These are phyloP conservation scores for rapeseed (Brassica napus) DNA, from an alignment of 345 rosid genomes.

Conservation along the genomic window DNA sequence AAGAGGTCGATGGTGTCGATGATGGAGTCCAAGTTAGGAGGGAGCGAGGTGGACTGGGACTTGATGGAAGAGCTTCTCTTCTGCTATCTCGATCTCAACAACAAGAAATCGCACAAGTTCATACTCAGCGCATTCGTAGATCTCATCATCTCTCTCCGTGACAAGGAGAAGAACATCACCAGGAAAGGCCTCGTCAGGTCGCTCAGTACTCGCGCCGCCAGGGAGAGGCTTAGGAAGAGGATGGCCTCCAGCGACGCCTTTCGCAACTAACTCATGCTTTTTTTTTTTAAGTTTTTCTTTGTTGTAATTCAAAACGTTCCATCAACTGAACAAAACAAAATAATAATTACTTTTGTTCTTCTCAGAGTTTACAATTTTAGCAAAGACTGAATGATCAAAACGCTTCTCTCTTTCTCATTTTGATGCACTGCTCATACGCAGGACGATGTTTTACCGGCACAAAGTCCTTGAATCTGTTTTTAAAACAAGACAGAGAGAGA, in stretches of 20 bases:
- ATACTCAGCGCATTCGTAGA: conserved; percentile 81
- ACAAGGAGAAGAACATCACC: conserved; percentile 39
- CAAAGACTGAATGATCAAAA: conserved; percentile 2
- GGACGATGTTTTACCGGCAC: conserved; percentile 62
- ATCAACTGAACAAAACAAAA: background rate
- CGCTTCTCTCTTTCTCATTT: conserved; percentile 40
- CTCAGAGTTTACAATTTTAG: conserved; percentile 13
- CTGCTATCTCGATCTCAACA: conserved; percentile 70
- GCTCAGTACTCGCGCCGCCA: conserved; percentile 34
- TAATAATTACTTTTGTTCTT: background rate
- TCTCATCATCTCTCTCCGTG: conserved; percentile 42
- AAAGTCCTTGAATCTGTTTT: conserved; percentile 77
- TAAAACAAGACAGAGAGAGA: background rate
- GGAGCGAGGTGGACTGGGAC: conserved; percentile 64
- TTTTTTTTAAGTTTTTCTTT: background rate
- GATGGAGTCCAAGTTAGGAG: conserved; percentile 55
- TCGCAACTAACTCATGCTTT: conserved; percentile 13
- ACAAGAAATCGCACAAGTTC: conserved; percentile 67
- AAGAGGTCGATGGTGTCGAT: conserved; percentile 73
- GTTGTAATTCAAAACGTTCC: background rate
- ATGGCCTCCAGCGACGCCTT: conserved; percentile 13
- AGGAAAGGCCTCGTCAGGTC: conserved; percentile 32
- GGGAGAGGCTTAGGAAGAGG: conserved; percentile 35
- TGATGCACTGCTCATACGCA: conserved; percentile 59
- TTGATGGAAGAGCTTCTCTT: conserved; percentile 79